These are phyloP conservation scores for Datisca glomerata DNA, from an alignment of 306 rosid species.

Conservation along the genomic window DNA sequence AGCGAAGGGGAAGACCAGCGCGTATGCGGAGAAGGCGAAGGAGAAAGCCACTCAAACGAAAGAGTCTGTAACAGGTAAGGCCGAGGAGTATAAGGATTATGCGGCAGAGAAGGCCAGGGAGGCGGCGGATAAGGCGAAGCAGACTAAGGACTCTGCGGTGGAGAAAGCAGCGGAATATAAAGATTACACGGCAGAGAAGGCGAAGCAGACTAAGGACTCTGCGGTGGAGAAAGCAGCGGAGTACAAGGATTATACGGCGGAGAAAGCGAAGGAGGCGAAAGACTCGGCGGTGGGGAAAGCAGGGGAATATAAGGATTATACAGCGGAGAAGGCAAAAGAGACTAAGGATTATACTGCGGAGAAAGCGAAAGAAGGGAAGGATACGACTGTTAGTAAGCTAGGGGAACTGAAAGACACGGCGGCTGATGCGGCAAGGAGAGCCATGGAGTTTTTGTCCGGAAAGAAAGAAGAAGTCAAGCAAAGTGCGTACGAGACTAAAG, in stretches of 20 bases:
- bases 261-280: slow-evolving; percentile 12
- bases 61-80: slow-evolving; percentile 15
- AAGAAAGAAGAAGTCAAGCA: slow-evolving; percentile 49
- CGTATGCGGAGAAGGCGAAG: slow-evolving; percentile 11
- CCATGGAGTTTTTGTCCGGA: slow-evolving; percentile 44
- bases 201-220: neutral
- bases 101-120: slow-evolving; percentile 7
- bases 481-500: slow-evolving; percentile 27
- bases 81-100: slow-evolving; percentile 12
- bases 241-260: neutral
- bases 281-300: slow-evolving; percentile 19
- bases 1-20: slow-evolving; percentile 5
- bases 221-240: neutral
- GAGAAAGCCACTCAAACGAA: slow-evolving; percentile 17
- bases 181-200: slow-evolving; percentile 1
- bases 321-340: slow-evolving; percentile 4
- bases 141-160: slow-evolving; percentile 15
- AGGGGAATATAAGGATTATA: slow-evolving; percentile 7
- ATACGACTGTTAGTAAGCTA: slow-evolving; percentile 34
- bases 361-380: slow-evolving; percentile 53
- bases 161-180: slow-evolving; percentile 27
- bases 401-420: slow-evolving; percentile 55
- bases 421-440: slow-evolving; percentile 40
- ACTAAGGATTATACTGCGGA: slow-evolving; percentile 23
- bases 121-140: neutral